Base-by-base conservation (phyloP, 176 grass and related monocot species). In the Bromus sterilis region DNA sequence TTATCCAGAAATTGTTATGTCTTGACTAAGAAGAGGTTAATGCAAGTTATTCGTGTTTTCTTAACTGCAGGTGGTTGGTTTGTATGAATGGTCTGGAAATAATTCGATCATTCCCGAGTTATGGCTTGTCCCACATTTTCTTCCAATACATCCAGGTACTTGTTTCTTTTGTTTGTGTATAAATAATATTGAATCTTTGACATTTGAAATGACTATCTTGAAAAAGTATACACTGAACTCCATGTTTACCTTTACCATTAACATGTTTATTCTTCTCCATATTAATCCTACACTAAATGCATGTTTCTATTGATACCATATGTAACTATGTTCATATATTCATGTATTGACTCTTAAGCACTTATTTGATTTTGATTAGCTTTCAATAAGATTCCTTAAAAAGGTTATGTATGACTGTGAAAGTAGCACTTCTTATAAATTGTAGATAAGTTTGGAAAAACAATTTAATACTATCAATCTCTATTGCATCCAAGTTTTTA, bases 141-240 rank as follows among this genome's bases (percentile, higher is more conserved):
- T 93, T 41, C 91, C 87, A 8, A 62, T 93, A 65, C 87, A 90
- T 75, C 91, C 87, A 66, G 91, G 87, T 93, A 80, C 21, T 11
- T 57, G 2, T 65, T 37, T 28, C 5, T 30, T 61, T 46, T 78
- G 20, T 11, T 0, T 29, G 8, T 5, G 30, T 10, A 26, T 10
- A 26, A 18, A 31, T 67, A n/a, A 11, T 30, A 48, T 32, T 51
- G 10, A 28, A 33, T 2, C 7, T 0, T 26, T 0, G 2, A 37
- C 1, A 48, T 30, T 20, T 28, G 0, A 5, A 75, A 28, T 71
- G 1, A 0, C 1, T 10, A 23, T 24, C 11, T 4, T 8, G 10
- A 71, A 4, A 16, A 28, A 3, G 43, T 67, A 18, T 43, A 28
- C 6, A 24, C 6, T 26, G 3, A 21, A 34, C 55, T 74, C 0